Evolutionary conservation across 257 asterid species (phyloP), one percentile per base, ranked within the genome.

Genomic region (Salvia splendens): DNA sequence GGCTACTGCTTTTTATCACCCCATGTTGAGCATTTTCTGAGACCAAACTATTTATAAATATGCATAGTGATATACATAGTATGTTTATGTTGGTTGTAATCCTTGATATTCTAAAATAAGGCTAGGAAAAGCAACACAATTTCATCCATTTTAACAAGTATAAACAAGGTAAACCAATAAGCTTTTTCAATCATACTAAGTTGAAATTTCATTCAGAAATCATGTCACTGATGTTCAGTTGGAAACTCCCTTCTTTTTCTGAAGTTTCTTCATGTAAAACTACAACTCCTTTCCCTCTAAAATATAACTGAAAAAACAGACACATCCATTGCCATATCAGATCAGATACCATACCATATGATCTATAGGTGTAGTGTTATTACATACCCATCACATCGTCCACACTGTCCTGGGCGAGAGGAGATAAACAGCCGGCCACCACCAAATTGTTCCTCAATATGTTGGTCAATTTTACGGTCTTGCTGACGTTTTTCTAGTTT

Each of bases 371-470:
- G n/a, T n/a, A n/a, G n/a, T n/a, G n/a, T n/a, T n/a, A 49, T 24
- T n/a, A 76, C 73, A 47, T 84, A 84, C 89, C 86, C 89, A 70
- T 84, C 89, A 7, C 77, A 65, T 52, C 89, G 79, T 1, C 89
- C 89, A 72, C 89, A 84, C 70, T 84, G 89, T 47, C 86, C 89
- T 43, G 89, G 86, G 14, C 89, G 86, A 32, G 89, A 84, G 52
- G 43, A 38, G 43, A 38, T 38, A 12, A 81, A 69, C 68, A 84
- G 65, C 66, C 89, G 84, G 30, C 89, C 89, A 61, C 88, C 81
- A 5, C 86, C 74, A 11, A 83, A 83, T 71, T 83, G 88, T n/a
- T 83, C 88, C 85, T 83, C 89, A 58, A 84, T 74, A 69, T 81
- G 89, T 35, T 78, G n/a, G 28, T 84, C 89, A 75, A 84, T 81